phyloP scores from a whole-genome alignment of 2,329 filamentous ascomycete species.

The Phyllosticta ampelicida region DNA sequence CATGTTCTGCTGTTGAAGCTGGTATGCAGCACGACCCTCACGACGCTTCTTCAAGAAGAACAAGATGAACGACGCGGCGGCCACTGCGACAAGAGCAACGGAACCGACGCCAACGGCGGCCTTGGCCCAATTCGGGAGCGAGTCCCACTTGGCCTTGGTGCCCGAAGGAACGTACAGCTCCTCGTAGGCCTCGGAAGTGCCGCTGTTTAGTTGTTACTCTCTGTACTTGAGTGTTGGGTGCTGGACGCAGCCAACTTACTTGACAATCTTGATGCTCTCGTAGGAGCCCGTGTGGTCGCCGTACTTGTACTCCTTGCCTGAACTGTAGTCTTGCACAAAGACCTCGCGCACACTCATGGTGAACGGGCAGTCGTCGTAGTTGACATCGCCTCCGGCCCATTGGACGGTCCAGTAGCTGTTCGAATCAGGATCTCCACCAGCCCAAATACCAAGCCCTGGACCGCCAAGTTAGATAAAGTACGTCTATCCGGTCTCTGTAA shows the following conservation, averaged over 20 bases:
- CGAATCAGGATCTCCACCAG: conserved; percentile 42
- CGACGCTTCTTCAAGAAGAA: conserved; percentile 31
- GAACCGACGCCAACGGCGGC: conserved; percentile 21
- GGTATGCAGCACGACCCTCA: conserved; percentile 24
- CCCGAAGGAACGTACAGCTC: conserved; percentile 27
- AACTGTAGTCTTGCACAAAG: conserved; percentile 42
- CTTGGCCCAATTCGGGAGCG: conserved; percentile 23
- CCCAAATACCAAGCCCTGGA: conserved; percentile 58
- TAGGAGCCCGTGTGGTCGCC: conserved; percentile 50
- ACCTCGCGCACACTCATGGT: conserved; percentile 62
- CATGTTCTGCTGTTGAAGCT: conserved; percentile 22
- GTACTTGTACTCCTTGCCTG: conserved; percentile 55
- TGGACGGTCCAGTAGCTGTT: conserved; percentile 24
- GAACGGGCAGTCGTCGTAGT: conserved; percentile 57
- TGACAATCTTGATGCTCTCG: conserved; percentile 41
- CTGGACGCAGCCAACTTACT: conserved; percentile 22
- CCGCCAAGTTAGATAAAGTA: not conserved
- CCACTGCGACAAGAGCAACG: conserved; percentile 19
- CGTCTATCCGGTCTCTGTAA: not conserved
- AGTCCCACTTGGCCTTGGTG: conserved; percentile 24
- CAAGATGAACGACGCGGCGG: conserved; percentile 21
- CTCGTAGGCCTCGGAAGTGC: conserved; percentile 26
- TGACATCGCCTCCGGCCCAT: conserved; percentile 58
- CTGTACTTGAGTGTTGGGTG: not conserved
- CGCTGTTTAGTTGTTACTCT: conserved; percentile 13